Evolutionary conservation across 495 filamentous ascomycete species (phyloP).

Genomic region (Neurospora sp.): DNA sequence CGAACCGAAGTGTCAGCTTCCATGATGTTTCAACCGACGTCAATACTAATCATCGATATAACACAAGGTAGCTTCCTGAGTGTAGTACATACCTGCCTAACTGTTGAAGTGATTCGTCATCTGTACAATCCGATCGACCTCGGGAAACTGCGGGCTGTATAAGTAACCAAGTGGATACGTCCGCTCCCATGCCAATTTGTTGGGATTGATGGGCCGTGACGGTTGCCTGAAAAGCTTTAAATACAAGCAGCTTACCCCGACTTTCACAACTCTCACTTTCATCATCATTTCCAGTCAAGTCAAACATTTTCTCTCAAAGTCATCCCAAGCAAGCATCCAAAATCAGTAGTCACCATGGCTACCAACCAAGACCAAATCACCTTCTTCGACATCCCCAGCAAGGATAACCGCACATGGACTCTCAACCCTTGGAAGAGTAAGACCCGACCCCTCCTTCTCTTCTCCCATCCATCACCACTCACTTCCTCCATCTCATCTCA

Average conservation of each 20-base stretch:
- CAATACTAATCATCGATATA: not conserved
- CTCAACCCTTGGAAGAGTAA: conserved; percentile 52
- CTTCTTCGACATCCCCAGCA: conserved; percentile 50
- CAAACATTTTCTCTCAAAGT: not conserved
- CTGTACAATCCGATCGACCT: not conserved
- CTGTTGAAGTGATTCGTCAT: not conserved
- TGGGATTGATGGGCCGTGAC: too few relatives aligned
- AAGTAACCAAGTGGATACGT: not conserved
- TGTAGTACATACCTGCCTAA: not conserved
- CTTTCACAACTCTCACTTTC: not conserved
- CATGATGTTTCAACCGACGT: not conserved
- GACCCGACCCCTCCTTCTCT: not conserved
- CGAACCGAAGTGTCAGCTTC: not conserved
- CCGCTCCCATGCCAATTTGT: not conserved
- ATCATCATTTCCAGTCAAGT: not conserved
- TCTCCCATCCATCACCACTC: not conserved
- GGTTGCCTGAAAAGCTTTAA: not conserved
- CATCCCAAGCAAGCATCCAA: not conserved
- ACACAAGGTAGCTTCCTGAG: not conserved
- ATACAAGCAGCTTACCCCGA: not conserved
- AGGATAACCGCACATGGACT: conserved; percentile 40
- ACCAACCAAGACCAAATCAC: conserved; percentile 20
- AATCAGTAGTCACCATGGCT: not conserved
- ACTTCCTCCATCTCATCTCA: not conserved
- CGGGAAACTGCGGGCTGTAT: not conserved